Base-by-base conservation (phyloP, 495 filamentous ascomycete genomes). In the Echria macrotheca region DNA sequence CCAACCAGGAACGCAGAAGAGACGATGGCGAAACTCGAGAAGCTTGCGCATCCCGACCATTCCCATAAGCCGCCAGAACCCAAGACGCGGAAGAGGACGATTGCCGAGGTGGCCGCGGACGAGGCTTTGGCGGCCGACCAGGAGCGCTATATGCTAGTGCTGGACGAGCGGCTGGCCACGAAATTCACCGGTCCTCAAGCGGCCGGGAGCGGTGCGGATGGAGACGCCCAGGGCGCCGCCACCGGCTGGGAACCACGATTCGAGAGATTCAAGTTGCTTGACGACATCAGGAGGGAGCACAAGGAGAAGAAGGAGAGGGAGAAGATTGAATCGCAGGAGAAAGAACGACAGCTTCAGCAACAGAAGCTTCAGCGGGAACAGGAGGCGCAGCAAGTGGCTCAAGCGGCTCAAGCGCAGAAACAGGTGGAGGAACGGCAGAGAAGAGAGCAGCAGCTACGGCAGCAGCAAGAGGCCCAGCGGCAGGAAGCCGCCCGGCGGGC, bases 31-130 rank as follows among this genome's bases (percentile, higher is more conserved):
- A 69, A 91, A 9, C 71, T 96, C 5, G 77, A 89, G 38, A 70
- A 75, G 26, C 68, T 94, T 58, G 72, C 78, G 40, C 83, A 89
- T 68, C 84, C 89, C 1, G 78, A 87, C 9, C 88, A 96, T 58
- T 75, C 75, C 11, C 76, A 84, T 45, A 74, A 80, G 24, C 82
- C 87, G 24, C 91, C 94, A 1, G 75, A 84, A 43, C 90, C 89
- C 12, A 96, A 95, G 72, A 80, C 81, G 19, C 78, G 94, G 49
- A 97, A 99, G 75, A 79, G 91, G 49, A 99, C 93, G 0, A 83
- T 90, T 9, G 93, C 94, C 5, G 91, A 99, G 58, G 76, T 96
- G 65, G 91, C 86, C 24, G 91, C 90, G 2, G 93, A 97, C 61
- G 90, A 97, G 63, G 91, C 93, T 0, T 70, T 87, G 49, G 89